Percentiles rank a stretch among this genome's conserved stretches.
phyloP scores from a whole-genome alignment of 768 basidiomycete genomes.

The Lactarius quietus region DNA sequence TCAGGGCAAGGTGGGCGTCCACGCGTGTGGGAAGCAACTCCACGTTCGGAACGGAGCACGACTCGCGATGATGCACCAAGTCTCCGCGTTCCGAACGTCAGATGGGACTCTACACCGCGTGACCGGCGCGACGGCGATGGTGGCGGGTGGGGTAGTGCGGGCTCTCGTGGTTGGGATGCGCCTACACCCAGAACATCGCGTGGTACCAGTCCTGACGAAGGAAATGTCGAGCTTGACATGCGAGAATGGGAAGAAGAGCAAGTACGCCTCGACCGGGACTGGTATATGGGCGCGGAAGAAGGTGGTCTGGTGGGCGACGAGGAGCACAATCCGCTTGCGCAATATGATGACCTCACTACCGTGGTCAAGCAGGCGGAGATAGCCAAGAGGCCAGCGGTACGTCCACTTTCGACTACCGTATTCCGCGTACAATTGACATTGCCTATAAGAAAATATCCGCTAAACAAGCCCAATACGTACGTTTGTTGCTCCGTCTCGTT shows the following conservation, averaged over 20 bases:
- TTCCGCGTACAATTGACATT: constrained; percentile 25
- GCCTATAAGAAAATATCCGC: constrained; percentile 78
- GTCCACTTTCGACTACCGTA: constrained; percentile 29
- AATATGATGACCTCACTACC: constrained; percentile 87
- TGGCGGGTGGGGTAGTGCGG: constrained; percentile 59
- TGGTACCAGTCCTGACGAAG: constrained; percentile 66
- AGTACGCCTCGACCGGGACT: constrained; percentile 85
- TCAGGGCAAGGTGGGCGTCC: constrained; percentile 27
- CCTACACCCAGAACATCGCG: constrained; percentile 71
- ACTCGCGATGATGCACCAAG: constrained; percentile 64
- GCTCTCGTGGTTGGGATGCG: constrained; percentile 68
- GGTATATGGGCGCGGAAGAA: constrained; percentile 93
- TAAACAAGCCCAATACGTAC: constrained; percentile 91
- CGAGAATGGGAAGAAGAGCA: constrained; percentile 99
- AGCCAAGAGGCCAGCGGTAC: constrained; percentile 67
- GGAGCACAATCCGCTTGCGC: constrained; percentile 87
- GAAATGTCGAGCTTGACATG: constrained; percentile 60
- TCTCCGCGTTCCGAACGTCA: constrained; percentile 85
- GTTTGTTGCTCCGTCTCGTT: constrained; percentile 31
- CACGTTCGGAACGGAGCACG: constrained; percentile 51
- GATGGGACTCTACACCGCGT: constrained; percentile 92
- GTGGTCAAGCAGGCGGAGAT: constrained; percentile 68
- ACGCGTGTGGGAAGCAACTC: constrained; percentile 56
- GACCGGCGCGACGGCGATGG: constrained; percentile 50
- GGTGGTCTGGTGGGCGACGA: constrained; percentile 83